These are phyloP conservation scores for Xylariales sp. DNA, from an alignment of 2,329 filamentous ascomycete genomes.

Conservation along the genomic window DNA sequence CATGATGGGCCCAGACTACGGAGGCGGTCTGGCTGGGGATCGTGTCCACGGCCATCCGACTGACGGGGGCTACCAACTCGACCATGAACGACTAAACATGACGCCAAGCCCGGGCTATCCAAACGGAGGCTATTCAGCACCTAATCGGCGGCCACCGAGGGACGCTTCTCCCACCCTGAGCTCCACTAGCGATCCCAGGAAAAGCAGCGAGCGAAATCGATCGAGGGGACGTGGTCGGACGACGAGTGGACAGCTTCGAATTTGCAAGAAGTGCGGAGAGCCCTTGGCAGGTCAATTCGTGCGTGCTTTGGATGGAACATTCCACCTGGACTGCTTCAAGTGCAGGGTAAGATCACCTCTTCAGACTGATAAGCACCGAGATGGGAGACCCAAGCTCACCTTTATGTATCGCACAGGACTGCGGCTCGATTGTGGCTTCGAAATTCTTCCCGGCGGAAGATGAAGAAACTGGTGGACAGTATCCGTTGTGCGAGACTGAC, in stretches of 20 bases:
- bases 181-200: constrained; percentile 39
- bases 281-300: constrained; percentile 93
- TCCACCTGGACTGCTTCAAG: constrained; percentile 96
- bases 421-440: constrained; percentile 91
- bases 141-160: constrained; percentile 20
- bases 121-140: constrained; percentile 24
- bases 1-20: constrained; percentile 29
- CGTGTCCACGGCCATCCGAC: constrained; percentile 24
- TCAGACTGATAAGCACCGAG: too few relatives aligned
- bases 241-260: constrained; percentile 56
- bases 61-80: constrained; percentile 26
- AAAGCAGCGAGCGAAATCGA: constrained; percentile 53
- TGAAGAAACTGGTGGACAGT: constrained; percentile 78
- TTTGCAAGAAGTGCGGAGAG: constrained; percentile 84
- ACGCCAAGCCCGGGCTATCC: constrained; percentile 27
- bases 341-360: constrained; percentile 67
- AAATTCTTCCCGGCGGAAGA: constrained; percentile 98
- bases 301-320: constrained; percentile 86
- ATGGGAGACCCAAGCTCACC: too few relatives aligned
- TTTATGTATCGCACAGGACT: constrained; percentile 80
- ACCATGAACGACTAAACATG: constrained; percentile 27
- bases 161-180: constrained; percentile 33
- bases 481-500: constrained; percentile 94
- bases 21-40: constrained; percentile 29
- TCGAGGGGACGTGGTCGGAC: constrained; percentile 51